Evolutionary conservation across 2,329 filamentous ascomycete genomes (phyloP), one percentile per base, ranked within the genome.

Genomic region (Aulographum hederae): DNA sequence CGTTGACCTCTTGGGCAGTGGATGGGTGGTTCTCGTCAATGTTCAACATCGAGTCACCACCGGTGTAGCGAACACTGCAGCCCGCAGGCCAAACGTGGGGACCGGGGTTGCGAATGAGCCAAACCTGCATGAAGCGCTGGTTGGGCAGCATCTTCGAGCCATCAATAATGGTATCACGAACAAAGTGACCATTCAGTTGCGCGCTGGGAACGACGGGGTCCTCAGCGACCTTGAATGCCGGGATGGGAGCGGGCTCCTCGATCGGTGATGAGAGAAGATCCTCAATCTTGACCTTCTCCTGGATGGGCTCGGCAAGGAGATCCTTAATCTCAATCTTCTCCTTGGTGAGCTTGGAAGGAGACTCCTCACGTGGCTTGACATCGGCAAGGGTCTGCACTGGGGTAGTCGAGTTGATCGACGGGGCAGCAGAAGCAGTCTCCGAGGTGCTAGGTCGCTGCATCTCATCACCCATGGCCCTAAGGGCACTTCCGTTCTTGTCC

Each of bases 21-120:
- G 78, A 73, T 16, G 84, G 79, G 45, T 78, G 78, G 38, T 66
- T 67, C 32, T 78, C 73, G 51, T 93, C 80, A 33, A 93, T 68
- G 42, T 85, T 78, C 44, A 91, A 81, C 89, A 98, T 95, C 57
- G 86, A 84, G 53, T 95, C 86, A 31, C 89, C 89, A 35, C 86
- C 84, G 36, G 91, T 78, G 47, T 85, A 94, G 54, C 79, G 81
- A 43, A 95, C 79, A 34, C 75, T 78, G 62, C 82, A 92, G 38
- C 85, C 89, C 34, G 74, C 70, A 23, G 89, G 89, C 89, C 89
- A 98, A 10, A 73, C 54, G 31, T 63, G 58, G 8, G 70, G 69
- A 18, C 89, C 86, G 14, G 77, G 74, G 50, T 98, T 98, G 46
- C 74, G 75, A 26, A 98, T 67, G 32, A 78, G 77, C 89, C 89